These are phyloP conservation scores for Rutstroemia sp. DNA, from an alignment of 2,329 filamentous ascomycete genomes.

Conservation along the genomic window DNA sequence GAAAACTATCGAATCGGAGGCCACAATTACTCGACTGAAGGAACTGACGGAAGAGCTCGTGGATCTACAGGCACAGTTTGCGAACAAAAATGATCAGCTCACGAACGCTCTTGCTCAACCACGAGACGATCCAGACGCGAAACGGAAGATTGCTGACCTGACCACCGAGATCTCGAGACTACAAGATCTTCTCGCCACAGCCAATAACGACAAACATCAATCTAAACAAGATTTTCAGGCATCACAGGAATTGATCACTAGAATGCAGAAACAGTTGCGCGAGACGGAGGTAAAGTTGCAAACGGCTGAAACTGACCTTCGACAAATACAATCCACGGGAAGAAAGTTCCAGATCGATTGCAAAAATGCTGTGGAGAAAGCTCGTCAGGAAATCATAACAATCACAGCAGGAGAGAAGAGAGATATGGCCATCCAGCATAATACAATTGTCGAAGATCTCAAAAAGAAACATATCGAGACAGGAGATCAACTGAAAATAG, in stretches of 20 bases:
- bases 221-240: conserved; percentile 12
- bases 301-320: conserved; percentile 19
- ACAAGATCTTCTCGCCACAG: conserved; percentile 26
- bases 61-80: conserved; percentile 14
- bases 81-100: conserved; percentile 19
- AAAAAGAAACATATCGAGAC: conserved; percentile 1
- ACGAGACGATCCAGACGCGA: conserved; percentile 17
- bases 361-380: not conserved
- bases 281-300: conserved; percentile 10
- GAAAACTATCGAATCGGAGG: conserved; percentile 13
- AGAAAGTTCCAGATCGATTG: conserved; percentile 14
- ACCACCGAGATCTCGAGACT: conserved; percentile 18
- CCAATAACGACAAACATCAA: conserved; percentile 27
- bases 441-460: not conserved
- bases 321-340: conserved; percentile 22
- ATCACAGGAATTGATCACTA: conserved; percentile 5
- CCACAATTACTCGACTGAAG: conserved; percentile 11
- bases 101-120: conserved; percentile 9
- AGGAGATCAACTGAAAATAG: not conserved
- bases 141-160: conserved; percentile 16
- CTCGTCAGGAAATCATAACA: conserved; percentile 23
- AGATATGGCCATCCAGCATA: not conserved
- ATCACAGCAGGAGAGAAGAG: conserved; percentile 8
- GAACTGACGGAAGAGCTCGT: conserved; percentile 14
- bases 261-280: conserved; percentile 10